Evolutionary conservation across 306 rosid genomes (phyloP).

Genomic region (Ormosia semicastrata): DNA sequence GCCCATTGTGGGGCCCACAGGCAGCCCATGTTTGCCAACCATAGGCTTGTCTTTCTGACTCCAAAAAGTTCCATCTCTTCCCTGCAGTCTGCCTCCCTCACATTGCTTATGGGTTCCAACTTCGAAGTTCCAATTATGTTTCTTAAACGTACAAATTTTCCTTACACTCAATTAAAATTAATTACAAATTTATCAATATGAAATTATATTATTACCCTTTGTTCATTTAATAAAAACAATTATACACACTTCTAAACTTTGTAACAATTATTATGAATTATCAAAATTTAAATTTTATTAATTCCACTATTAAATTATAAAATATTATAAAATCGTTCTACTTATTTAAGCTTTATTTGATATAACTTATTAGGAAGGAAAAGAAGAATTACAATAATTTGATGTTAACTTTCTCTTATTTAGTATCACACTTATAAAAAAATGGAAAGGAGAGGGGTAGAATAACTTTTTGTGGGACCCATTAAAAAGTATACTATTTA

Average conservation of each 20-base stretch:
- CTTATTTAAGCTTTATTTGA: no score
- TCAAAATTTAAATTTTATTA: not conserved
- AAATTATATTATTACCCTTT: not conserved
- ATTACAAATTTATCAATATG: not conserved
- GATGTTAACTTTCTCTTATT: no score
- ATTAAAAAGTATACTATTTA: no score
- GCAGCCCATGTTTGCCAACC: not conserved
- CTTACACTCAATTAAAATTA: not conserved
- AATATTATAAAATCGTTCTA: not conserved
- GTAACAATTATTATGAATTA: not conserved
- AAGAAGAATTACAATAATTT: no score
- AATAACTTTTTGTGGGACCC: no score
- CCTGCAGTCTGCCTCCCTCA: not conserved
- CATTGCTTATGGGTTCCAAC: not conserved
- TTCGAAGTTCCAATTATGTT: not conserved
- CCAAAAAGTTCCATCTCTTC: not conserved
- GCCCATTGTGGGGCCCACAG: constrained; percentile 5
- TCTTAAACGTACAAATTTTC: not conserved
- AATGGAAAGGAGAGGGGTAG: no score
- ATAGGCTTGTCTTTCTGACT: not conserved
- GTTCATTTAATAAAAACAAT: not conserved
- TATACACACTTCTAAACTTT: not conserved
- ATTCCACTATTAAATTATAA: not conserved
- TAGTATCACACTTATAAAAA: no score
- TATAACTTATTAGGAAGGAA: no score